Conservation (phyloP, 345 rosid genomes). For the Zanthoxylum bungeanum region DNA sequence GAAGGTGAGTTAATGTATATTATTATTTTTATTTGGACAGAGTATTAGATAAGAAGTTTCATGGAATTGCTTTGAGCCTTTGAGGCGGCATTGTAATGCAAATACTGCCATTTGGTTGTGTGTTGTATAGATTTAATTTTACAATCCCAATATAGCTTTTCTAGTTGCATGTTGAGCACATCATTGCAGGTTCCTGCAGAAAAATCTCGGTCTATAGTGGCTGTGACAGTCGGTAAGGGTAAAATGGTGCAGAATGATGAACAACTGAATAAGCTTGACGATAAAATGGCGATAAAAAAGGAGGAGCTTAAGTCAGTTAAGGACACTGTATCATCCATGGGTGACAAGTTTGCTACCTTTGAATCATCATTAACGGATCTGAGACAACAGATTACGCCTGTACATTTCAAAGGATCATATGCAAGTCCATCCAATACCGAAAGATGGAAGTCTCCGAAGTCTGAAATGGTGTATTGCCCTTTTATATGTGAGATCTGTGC, state of each 20-base stretch:
- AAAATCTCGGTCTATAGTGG: not conserved
- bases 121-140: not conserved
- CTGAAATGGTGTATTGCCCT: not conserved
- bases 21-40: not conserved
- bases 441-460: slow-evolving; percentile 2
- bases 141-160: not conserved
- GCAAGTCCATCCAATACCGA: too few relatives aligned
- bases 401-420: not conserved
- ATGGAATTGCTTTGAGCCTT: not conserved
- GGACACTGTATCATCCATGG: not conserved
- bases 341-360: not conserved
- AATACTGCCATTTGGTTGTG: not conserved
- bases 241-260: not conserved
- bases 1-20: not conserved
- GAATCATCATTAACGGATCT: not conserved
- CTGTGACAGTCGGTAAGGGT: not conserved
- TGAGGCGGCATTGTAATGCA: not conserved
- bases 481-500: slow-evolving; percentile 39
- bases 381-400: not conserved
- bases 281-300: not conserved
- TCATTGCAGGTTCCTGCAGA: not conserved
- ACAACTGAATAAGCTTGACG: not conserved
- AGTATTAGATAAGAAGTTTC: not conserved
- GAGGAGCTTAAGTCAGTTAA: not conserved
- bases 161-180: not conserved